Evolutionary conservation across 2,329 filamentous ascomycete genomes (phyloP).

Genomic region (Cladobotryum protrusum): DNA sequence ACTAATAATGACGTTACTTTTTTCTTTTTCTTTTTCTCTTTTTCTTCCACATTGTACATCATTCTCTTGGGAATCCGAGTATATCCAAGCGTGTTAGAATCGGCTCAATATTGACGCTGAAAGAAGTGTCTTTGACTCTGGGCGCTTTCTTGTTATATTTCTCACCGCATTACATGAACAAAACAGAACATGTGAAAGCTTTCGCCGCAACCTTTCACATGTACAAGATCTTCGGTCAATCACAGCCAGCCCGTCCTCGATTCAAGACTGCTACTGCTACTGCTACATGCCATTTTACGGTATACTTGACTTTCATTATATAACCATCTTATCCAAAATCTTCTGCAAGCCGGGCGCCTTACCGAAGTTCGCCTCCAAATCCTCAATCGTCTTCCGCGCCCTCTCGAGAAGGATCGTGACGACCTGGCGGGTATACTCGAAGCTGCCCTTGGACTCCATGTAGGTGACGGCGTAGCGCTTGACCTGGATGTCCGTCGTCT

Average conservation of each 20-base stretch:
- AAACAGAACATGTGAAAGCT: no score
- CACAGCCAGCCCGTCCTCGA: neutral
- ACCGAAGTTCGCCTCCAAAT: slow-evolving; percentile 56
- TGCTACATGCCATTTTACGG: neutral
- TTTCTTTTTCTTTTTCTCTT: no score
- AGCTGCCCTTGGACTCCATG: slow-evolving; percentile 86
- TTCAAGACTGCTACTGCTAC: neutral
- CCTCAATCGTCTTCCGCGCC: slow-evolving; percentile 56
- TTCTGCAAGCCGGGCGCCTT: slow-evolving; percentile 52
- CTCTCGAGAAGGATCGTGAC: slow-evolving; percentile 57
- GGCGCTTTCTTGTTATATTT: no score
- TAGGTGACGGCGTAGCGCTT: slow-evolving; percentile 87
- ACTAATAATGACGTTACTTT: no score
- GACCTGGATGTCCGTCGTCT: slow-evolving; percentile 77
- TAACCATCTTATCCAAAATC: slow-evolving; percentile 62
- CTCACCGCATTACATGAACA: no score
- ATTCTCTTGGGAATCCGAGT: no score
- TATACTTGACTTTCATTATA: slow-evolving; percentile 11
- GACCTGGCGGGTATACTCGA: slow-evolving; percentile 73
- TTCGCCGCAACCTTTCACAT: no score
- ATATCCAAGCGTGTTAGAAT: no score
- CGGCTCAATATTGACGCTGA: no score
- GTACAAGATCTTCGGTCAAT: no score
- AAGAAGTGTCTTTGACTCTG: no score
- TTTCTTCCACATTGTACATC: no score